A percentile compares a stretch with the other conserved stretches of the same genome.
Conservation (phyloP, 1,284 basidiomycete species). For the Austroboletus novae-zelandiae region DNA sequence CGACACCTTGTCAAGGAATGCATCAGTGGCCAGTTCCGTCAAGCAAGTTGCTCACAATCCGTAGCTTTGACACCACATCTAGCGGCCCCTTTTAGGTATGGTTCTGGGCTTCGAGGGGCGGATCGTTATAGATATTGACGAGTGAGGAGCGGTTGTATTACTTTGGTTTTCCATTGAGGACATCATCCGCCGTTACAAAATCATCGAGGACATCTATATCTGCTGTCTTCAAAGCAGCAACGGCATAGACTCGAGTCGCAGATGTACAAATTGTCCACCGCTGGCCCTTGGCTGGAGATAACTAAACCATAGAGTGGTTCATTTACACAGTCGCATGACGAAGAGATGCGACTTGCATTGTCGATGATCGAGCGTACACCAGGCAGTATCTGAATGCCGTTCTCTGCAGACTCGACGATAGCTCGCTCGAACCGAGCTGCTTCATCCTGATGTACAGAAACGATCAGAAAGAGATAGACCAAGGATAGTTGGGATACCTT, state of each 20-base stretch:
- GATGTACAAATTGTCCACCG: constrained; percentile 71
- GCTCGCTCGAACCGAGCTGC: constrained; percentile 66
- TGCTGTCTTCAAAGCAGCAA: constrained; percentile 50
- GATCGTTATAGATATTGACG: constrained; percentile 23
- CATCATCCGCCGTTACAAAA: constrained; percentile 79
- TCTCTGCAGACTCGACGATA: constrained; percentile 55
- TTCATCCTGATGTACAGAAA: constrained; percentile 44
- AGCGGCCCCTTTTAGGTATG: constrained; percentile 75
- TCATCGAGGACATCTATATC: constrained; percentile 58
- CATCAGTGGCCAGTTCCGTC: constrained; percentile 1
- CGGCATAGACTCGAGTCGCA: constrained; percentile 59
- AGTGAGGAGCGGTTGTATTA: constrained; percentile 31
- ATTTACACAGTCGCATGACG: not conserved
- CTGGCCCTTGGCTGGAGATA: constrained; percentile 44
- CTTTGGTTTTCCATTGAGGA: constrained; percentile 77
- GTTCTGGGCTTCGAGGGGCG: constrained; percentile 64
- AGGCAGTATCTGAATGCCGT: constrained; percentile 63
- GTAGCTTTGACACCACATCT: constrained; percentile 57
- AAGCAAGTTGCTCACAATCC: constrained; percentile 45
- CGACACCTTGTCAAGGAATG: constrained; percentile 51
- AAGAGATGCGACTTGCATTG: constrained; percentile 36
- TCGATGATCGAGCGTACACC: constrained; percentile 56
- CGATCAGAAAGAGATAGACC: constrained; percentile 2
- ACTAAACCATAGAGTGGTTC: constrained; percentile 31
- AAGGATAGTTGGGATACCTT: constrained; percentile 43